Base-by-base conservation (phyloP, 2,329 filamentous ascomycete species). In the Trichoderma arundinaceum region DNA sequence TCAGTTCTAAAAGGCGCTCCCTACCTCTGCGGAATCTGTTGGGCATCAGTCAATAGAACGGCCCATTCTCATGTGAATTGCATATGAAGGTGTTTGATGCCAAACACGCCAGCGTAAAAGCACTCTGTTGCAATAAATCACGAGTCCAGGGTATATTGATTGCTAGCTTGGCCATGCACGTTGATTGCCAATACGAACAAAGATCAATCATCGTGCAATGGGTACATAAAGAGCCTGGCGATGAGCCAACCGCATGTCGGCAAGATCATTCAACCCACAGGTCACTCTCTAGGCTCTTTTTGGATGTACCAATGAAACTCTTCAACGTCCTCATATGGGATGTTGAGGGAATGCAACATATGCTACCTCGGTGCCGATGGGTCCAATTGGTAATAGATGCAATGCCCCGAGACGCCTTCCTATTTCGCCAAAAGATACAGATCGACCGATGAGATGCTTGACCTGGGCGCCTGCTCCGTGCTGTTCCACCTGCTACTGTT, bases 161-260 rank as follows among this genome's bases (percentile, higher is more conserved):
- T 33, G 35, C 17, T 54, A 41, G 39, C 19, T 13, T 44, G 39
- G 22, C 53, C 44, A 60, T 61, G 17, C 22, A 41, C 19, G 35
- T 44, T 22, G 33, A 44, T 44, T 62, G 28, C 59, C 59, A 32
- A 62, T 62, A 62, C 59, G 59, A 62, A 44, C 59, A 54, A 33
- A 44, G 38, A 35, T 54, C 39, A 46, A 38, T 17, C n/a, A 53
- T 52, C 59, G 39, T 41, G 49, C 39, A 28, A 63, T 52, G 49
- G 28, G 48, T 53, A 35, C 38, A 51, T 44, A 13, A 28, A 38
- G 38, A 33, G 59, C 49, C 28, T 9, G 38, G 22, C 12, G 7
- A 54, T 12, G n/a, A 44, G 9, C 48, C 49, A 54, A 44, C 48
- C 58, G 38, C 10, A 53, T 13, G 0, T 19, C 7, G 9, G 49